Percentiles rank a stretch among this genome's conserved stretches.
Conservation (phyloP, 768 basidiomycete species). For the Lactarius hatsudake region DNA sequence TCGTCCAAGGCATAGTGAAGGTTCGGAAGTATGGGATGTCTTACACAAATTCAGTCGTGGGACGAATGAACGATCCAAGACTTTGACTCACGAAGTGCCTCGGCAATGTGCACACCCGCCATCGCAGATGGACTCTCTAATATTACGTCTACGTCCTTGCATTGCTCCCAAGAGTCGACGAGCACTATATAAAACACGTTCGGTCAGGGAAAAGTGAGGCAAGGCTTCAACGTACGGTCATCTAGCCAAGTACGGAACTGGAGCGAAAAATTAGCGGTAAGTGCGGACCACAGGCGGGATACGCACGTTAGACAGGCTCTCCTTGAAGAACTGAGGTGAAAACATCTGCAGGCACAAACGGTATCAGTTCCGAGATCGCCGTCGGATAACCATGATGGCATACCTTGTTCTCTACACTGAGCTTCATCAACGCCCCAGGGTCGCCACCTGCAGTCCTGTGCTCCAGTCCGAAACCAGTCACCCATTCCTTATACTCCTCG, state of each 20-base stretch:
- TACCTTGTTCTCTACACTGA: slow-evolving; percentile 49
- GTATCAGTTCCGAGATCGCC: slow-evolving; percentile 27
- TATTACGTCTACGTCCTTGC: slow-evolving; percentile 62
- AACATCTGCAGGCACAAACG: slow-evolving; percentile 49
- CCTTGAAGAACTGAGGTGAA: slow-evolving; percentile 68
- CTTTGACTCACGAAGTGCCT: slow-evolving; percentile 49
- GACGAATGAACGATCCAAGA: not conserved
- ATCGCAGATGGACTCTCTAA: slow-evolving; percentile 67
- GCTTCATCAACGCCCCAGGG: slow-evolving; percentile 65
- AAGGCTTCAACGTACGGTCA: slow-evolving; percentile 41
- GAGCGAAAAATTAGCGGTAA: slow-evolving; percentile 8
- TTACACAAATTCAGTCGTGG: slow-evolving; percentile 25
- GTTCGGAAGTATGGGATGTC: slow-evolving; percentile 65
- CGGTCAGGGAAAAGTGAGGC: not conserved
- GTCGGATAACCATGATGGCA: not conserved
- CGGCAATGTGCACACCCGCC: slow-evolving; percentile 72
- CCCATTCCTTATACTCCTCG: slow-evolving; percentile 51
- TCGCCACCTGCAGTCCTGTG: slow-evolving; percentile 67
- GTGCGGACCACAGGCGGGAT: not conserved
- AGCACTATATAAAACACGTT: slow-evolving; percentile 42
- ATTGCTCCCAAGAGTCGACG: slow-evolving; percentile 58
- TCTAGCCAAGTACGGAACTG: slow-evolving; percentile 68
- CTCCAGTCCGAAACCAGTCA: slow-evolving; percentile 55
- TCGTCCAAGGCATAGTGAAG: slow-evolving; percentile 63
- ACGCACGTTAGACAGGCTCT: slow-evolving; percentile 52